Base-by-base conservation (phyloP, 2,329 filamentous ascomycete species). In the Colletotrichum endophyticum region DNA sequence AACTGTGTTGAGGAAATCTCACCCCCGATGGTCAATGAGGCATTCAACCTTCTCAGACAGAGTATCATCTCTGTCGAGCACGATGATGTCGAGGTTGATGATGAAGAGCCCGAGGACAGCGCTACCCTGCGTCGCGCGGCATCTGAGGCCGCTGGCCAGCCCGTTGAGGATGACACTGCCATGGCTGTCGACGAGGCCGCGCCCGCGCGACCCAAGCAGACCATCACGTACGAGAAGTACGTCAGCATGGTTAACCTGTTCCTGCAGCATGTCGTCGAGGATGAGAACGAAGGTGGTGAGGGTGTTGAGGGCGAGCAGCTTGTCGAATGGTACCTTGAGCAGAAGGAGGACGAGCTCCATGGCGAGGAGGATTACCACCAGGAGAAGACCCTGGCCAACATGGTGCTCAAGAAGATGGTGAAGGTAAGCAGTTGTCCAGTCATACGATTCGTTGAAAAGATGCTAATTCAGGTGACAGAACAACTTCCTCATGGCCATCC, bases 41-140 rank as follows among this genome's bases (percentile, higher is more conserved):
- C 96, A 0, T 99, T 94, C 85, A 95, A 97, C 80, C 91, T 99
- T 12, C 91, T 99, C 15, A 91, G 96, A 57, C 96, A 98, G 86
- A 97, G 95, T 84, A 99, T 99, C 84, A 98, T 99, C 81, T 97
- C 95, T 3, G 97, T 99, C 30, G 97, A 99, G 86, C 97, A 99
- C 82, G 97, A 99, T 81, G 97, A 99, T 81, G 93, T 99, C 19
- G 96, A 99, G 82, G 94, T 99, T 77, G 95, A 98, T 77, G 95
- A 98, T 5, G 94, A 95, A 25, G 91, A 92, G 44, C 84, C 81
- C n/a, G 87, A 87, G 77, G 88, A 89, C 77, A 84, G 87, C 73
- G 89, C 86, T 59, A 86, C 82, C 4, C 86, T 91, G 11, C 84
- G 83, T 32, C 87, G 82, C 27, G 83, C 83, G 19, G 82, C 82